Percentiles rank a stretch among this genome's conserved stretches.
Conservation (phyloP, 2,329 filamentous ascomycete genomes). For the Trichoderma cornu-damae region DNA sequence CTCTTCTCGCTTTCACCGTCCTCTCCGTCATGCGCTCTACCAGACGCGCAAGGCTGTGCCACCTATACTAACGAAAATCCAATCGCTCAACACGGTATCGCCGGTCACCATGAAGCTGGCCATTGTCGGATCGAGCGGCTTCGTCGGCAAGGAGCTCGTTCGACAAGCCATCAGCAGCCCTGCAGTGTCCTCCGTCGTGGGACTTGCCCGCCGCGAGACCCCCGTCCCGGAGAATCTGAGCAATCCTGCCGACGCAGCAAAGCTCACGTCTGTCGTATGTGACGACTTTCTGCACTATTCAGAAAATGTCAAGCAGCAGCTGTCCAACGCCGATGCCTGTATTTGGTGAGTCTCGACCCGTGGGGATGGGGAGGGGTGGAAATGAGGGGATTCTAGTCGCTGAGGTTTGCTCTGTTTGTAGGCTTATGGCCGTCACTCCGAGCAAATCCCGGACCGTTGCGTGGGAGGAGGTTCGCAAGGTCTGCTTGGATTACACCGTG, state of each 20-base stretch:
- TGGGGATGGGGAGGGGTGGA: no score
- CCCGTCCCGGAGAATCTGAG: slow-evolving; percentile 24
- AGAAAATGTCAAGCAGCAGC: slow-evolving; percentile 35
- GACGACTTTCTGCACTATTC: slow-evolving; percentile 39
- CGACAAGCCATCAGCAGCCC: slow-evolving; percentile 37
- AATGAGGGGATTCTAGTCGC: neutral
- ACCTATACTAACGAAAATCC: neutral
- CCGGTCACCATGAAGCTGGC: slow-evolving; percentile 39
- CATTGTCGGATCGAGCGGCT: slow-evolving; percentile 40
- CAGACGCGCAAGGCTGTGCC: no score
- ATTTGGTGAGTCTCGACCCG: slow-evolving; percentile 33
- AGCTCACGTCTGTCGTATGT: slow-evolving; percentile 38
- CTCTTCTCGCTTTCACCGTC: no score
- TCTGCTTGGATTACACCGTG: slow-evolving; percentile 37
- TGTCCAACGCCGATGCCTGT: slow-evolving; percentile 39
- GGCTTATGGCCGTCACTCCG: slow-evolving; percentile 42
- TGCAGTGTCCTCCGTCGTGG: slow-evolving; percentile 38
- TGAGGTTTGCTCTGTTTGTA: neutral
- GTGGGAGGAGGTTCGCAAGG: slow-evolving; percentile 35
- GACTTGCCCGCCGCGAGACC: slow-evolving; percentile 37
- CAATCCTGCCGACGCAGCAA: slow-evolving; percentile 27
- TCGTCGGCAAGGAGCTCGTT: slow-evolving; percentile 40
- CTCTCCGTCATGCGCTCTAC: no score
- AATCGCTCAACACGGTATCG: neutral
- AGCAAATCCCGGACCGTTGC: slow-evolving; percentile 28